A percentile compares a stretch with the other conserved stretches of the same genome.
phyloP scores from a whole-genome alignment of 768 basidiomycete genomes.

The Asterophora lycoperdoides region DNA sequence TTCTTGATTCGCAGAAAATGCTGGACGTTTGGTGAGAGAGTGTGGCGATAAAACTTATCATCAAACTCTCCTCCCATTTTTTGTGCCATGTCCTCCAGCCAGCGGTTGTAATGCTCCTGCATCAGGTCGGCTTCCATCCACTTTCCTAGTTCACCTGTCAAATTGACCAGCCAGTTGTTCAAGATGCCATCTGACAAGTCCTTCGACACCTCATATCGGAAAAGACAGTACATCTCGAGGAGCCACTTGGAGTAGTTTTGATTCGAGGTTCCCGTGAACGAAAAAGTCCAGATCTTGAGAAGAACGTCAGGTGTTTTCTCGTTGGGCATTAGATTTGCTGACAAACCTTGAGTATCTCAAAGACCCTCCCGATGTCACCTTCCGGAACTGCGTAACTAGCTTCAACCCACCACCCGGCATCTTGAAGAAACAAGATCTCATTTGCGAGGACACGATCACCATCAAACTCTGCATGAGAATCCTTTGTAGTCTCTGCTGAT shows the following conservation, averaged over 20 bases:
- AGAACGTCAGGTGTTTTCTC: no score
- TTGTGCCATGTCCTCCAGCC: conserved; percentile 17
- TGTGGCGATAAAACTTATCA: conserved; percentile 16
- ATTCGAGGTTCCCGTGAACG: conserved; percentile 22
- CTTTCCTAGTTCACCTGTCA: conserved; percentile 15
- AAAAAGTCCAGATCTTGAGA: conserved; percentile 23
- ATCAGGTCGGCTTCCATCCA: conserved; percentile 17
- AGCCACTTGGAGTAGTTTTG: conserved; percentile 19
- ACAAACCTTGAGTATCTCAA: conserved; percentile 25
- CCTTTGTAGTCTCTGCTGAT: no score
- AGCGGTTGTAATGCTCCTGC: conserved; percentile 24
- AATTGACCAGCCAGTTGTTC: conserved; percentile 23
- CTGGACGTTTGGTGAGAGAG: conserved; percentile 22
- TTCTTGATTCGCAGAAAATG: conserved; percentile 21
- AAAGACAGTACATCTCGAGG: conserved; percentile 20
- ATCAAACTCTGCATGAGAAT: conserved; percentile 11
- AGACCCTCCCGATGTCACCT: conserved; percentile 26
- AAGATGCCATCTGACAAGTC: conserved; percentile 17
- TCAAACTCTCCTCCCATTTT: conserved; percentile 20
- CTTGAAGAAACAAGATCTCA: conserved; percentile 17
- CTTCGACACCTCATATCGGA: conserved; percentile 20
- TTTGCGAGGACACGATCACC: conserved; percentile 23
- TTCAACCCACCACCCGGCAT: conserved; percentile 20
- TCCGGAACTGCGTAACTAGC: conserved; percentile 21
- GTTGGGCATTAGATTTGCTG: neutral